Base-by-base conservation (phyloP, 306 rosid species). In the Sicyos edulis region DNA sequence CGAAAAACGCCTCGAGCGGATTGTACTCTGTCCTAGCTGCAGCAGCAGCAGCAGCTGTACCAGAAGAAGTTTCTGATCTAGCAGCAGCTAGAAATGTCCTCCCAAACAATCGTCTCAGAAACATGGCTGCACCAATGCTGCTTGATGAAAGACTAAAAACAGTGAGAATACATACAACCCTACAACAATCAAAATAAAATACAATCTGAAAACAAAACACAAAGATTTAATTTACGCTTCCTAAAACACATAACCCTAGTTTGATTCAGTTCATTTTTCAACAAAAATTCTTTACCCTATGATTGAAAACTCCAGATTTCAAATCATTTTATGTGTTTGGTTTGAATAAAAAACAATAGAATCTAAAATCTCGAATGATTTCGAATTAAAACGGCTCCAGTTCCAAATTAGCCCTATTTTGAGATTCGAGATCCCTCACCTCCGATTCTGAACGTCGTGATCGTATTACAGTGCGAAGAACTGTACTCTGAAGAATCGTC, bases 1-100 rank as follows among this genome's bases (percentile, higher is more conserved):
- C 98, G 63, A 90, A 92, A 74, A 92, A 88, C 76, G 85, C 90
- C 59, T 87, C 81, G 53, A 92, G 96, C 55, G 96, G 96, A 71
- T 92, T 92, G 34, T 76, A 53, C 3, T n/a, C 73, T 22, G 32
- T 75, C 75, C 80, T 75, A 52, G 74, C 60, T 17, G 85, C 74
- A 61, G 37, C 37, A 13, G 83, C 60, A 32, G 85, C 74, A 0
- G 85, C 80, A 3, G 79, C 82, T 6, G 86, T 69, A 2, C 91
- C 78, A 67, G 86, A 69, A 79, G 80, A 84, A 54, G 81, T 52
- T 82, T 84, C 89, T 12, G 96, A 83, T 77, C 81, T 85, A 17
- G 86, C 92, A 50, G 91, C 91, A 54, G 91, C 67, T 57, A 87
- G 76, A 42, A 92, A 61, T 40, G 88, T 81, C 70, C 96, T 76